phyloP scores from a whole-genome alignment of 2,329 filamentous ascomycete species.

The Trichophyton verrucosum region DNA sequence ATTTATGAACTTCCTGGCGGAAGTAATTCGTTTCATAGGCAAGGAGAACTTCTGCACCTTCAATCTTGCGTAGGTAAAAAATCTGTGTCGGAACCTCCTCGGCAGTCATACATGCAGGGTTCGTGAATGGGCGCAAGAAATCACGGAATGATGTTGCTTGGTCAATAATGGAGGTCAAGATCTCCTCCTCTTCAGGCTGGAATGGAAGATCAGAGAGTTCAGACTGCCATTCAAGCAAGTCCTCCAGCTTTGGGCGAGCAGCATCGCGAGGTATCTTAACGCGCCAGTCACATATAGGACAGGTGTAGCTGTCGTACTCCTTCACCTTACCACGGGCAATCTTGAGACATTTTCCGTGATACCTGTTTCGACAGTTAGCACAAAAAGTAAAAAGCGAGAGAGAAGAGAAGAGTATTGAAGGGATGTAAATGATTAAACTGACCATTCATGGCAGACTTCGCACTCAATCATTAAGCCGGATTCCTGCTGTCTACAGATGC shows the following conservation, averaged over 20 bases:
- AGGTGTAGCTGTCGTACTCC: constrained; percentile 96
- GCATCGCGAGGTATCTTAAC: constrained; percentile 95
- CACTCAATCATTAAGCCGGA: constrained; percentile 99
- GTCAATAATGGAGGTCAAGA: constrained; percentile 73
- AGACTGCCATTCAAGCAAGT: constrained; percentile 69
- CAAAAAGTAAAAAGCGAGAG: not conserved
- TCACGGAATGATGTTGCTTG: constrained; percentile 74
- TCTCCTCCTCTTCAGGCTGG: constrained; percentile 87
- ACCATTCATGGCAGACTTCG: constrained; percentile 96
- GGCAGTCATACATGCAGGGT: constrained; percentile 64
- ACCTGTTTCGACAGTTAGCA: constrained; percentile 42
- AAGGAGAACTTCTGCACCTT: constrained; percentile 87
- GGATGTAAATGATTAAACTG: constrained; percentile 26
- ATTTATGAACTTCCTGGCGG: constrained; percentile 87
- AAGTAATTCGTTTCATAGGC: constrained; percentile 96
- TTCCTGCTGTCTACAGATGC: constrained; percentile 85
- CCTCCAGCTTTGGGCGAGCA: constrained; percentile 85
- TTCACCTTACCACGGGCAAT: constrained; percentile 96
- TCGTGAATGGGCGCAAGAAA: constrained; percentile 69
- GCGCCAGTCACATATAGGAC: constrained; percentile 93
- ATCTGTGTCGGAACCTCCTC: constrained; percentile 82
- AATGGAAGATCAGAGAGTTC: constrained; percentile 75
- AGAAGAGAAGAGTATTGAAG: not conserved
- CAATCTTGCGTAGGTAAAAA: constrained; percentile 93
- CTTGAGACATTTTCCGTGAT: constrained; percentile 95